Evolutionary conservation across 495 filamentous ascomycete species (phyloP).

Genomic region (Tuber microsphaerosporum): DNA sequence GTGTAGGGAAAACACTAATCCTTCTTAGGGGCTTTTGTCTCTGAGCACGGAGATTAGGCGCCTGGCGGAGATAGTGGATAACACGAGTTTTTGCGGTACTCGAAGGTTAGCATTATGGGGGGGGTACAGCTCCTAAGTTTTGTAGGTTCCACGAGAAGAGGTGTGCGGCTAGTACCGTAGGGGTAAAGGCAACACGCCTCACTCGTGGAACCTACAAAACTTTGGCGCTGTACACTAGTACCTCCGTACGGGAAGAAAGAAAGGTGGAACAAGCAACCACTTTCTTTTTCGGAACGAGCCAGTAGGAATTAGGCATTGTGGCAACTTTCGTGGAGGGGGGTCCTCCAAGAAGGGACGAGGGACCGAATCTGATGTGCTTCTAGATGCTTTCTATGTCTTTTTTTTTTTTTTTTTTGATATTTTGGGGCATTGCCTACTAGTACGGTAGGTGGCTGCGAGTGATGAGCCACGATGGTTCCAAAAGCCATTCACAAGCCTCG

Average conservation of each 20-base stretch:
- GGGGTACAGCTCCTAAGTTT: too few relatives aligned
- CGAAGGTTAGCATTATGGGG: neutral
- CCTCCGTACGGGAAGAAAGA: neutral
- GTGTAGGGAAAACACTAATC: too few relatives aligned
- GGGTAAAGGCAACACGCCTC: too few relatives aligned
- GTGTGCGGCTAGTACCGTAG: too few relatives aligned
- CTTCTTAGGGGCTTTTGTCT: too few relatives aligned
- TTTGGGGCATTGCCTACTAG: neutral
- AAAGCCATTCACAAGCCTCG: neutral
- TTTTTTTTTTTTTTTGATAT: neutral
- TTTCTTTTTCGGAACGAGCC: neutral
- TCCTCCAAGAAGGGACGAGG: neutral
- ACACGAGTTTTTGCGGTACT: too few relatives aligned
- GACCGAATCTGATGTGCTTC: neutral
- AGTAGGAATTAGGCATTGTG: neutral
- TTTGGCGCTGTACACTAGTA: too few relatives aligned
- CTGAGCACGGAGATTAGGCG: too few relatives aligned
- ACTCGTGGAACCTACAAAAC: too few relatives aligned
- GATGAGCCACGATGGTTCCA: neutral
- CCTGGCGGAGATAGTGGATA: too few relatives aligned
- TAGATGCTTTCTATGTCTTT: neutral
- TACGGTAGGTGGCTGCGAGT: neutral
- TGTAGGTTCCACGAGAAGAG: too few relatives aligned
- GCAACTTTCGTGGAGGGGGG: neutral
- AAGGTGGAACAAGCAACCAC: neutral